These are phyloP conservation scores for Isatis lusitanica DNA, from an alignment of 441 rosid genomes.

Conservation along the genomic window DNA sequence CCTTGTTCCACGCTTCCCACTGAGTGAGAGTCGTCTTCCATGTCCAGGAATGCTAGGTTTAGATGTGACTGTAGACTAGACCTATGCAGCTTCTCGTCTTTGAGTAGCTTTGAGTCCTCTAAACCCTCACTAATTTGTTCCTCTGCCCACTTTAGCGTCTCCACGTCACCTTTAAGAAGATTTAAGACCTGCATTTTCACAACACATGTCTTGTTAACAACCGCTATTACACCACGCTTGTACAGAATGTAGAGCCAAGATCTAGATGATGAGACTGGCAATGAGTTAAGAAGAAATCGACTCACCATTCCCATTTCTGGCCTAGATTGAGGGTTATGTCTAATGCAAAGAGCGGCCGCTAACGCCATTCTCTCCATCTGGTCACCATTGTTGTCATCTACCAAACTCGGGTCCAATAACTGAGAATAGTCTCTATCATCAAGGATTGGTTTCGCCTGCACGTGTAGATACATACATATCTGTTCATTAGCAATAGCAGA, in stretches of 20 bases:
- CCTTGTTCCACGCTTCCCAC: constrained; percentile 47
- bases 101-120: constrained; percentile 45
- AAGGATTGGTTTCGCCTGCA: constrained; percentile 61
- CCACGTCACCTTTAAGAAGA: constrained; percentile 52
- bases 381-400: constrained; percentile 37
- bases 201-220: background rate
- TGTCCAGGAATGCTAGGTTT: constrained; percentile 53
- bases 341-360: constrained; percentile 62
- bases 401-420: constrained; percentile 51
- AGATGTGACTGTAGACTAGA: constrained; percentile 62
- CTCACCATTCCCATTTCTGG: constrained; percentile 59
- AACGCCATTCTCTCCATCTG: constrained; percentile 58
- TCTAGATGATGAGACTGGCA: background rate
- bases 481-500: background rate
- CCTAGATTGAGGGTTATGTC: constrained; percentile 56
- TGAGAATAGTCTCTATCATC: constrained; percentile 42
- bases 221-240: background rate
- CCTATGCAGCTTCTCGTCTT: constrained; percentile 40
- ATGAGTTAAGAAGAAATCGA: background rate
- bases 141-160: constrained; percentile 46
- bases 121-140: constrained; percentile 38
- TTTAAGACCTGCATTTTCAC: constrained; percentile 43
- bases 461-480: background rate
- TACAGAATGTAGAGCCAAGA: background rate
- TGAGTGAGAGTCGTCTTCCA: constrained; percentile 56